Percentiles rank a stretch among this genome's conserved stretches.
phyloP scores from a whole-genome alignment of 2,329 filamentous ascomycete species.

The Talaromyces sp. region DNA sequence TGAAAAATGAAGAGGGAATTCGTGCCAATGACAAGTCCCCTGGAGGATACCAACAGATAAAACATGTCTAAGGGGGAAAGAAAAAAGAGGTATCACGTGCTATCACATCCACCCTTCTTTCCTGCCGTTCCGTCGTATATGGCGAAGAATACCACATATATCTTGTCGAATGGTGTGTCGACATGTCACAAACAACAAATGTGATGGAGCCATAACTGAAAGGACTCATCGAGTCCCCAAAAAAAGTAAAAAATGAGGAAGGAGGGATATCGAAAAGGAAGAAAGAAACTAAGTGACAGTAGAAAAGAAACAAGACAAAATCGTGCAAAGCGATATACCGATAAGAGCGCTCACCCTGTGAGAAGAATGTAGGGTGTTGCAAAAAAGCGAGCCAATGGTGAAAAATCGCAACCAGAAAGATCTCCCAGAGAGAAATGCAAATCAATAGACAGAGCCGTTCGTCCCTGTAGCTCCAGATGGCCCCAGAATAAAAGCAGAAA shows the following conservation, averaged over 20 bases:
- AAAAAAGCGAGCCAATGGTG: constrained; percentile 8
- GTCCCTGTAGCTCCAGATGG: neutral
- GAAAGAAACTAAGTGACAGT: constrained; percentile 17
- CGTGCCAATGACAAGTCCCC: neutral
- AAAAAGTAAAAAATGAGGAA: neutral
- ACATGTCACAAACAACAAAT: constrained; percentile 10
- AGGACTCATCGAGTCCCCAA: neutral
- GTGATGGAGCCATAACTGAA: constrained; percentile 2
- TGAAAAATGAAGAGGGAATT: neutral
- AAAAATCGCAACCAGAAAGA: constrained; percentile 2
- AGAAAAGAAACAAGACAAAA: constrained; percentile 11
- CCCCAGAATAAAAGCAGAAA: constrained; percentile 5
- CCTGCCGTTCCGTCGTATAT: constrained; percentile 3
- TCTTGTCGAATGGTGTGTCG: constrained; percentile 9
- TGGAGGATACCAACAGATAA: neutral
- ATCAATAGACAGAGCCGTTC: neutral
- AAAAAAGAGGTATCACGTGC: constrained; percentile 9
- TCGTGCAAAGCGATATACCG: constrained; percentile 14
- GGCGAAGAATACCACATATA: constrained; percentile 1
- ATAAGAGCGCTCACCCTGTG: constrained; percentile 13
- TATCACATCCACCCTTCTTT: neutral
- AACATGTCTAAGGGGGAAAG: neutral
- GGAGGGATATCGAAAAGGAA: constrained; percentile 13
- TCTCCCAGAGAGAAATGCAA: constrained; percentile 3
- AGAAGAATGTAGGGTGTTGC: constrained; percentile 11